Base-by-base conservation (phyloP, 441 rosid genomes). In the Breynia disticha region DNA sequence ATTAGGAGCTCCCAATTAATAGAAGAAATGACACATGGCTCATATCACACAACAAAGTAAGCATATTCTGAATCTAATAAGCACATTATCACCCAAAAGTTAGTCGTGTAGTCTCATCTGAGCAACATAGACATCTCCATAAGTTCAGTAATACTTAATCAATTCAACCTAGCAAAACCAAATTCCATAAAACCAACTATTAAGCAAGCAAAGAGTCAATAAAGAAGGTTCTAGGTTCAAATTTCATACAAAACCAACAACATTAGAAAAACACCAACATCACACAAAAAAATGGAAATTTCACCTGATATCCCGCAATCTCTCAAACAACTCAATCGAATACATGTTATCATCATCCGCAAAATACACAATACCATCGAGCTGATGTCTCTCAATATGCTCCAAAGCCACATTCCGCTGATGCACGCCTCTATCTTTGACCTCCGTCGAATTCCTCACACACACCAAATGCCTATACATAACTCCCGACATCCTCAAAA, bases 261-360 rank as follows among this genome's bases (percentile, higher is more conserved):
- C n/a, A n/a, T n/a, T n/a, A n/a, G n/a, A n/a, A 7, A 2, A 24
- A 24, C 7, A 7, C 32, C 7, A 24, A 24, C 32, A 7, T 7
- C 32, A 24, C 3, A 45, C 17, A 48, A 13, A 16, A 18, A 62
- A 46, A 1, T 39, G 2, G 43, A 48, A 9, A 49, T 43, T 20
- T 41, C 65, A 90, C 98, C 91, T 79, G 62, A 83, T 81, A 28
- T 62, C 70, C 54, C 99, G 79, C 55, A 93, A 64, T 73, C 78
- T 73, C 64, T 80, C 81, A 52, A 93, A 89, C 68, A 93, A 72
- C 54, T 86, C 86, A 45, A 83, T 72, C 17, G 96, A 69, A 75
- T 89, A 86, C 11, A 86, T 63, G 61, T 93, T 93, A 55, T 89
- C 96, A 64, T 89, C 99, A 46, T 89, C 96, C 2, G 97, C 99